Evolutionary conservation across 1,139 yeast genomes (phyloP).

Genomic region (Pichia sp.): DNA sequence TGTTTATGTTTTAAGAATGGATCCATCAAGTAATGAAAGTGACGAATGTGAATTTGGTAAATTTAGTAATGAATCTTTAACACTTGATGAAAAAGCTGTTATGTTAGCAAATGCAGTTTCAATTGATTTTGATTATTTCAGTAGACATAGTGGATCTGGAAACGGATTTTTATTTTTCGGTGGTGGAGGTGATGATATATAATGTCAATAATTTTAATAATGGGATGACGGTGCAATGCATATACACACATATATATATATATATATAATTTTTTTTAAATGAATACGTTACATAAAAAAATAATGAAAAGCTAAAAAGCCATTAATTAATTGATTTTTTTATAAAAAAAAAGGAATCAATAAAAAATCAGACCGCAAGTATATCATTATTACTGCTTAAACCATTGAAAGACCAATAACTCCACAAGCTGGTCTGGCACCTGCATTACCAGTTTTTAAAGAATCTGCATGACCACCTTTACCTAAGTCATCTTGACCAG

Average conservation of each 20-base stretch:
- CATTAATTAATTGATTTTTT: too few species aligned
- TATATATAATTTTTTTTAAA: neutral
- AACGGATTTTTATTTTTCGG: conserved; percentile 36
- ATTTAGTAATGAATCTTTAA: conserved; percentile 33
- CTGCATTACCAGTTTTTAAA: conserved; percentile 96
- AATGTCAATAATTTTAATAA: too few species aligned
- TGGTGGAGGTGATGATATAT: conserved; percentile 16
- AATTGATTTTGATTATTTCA: conserved; percentile 91
- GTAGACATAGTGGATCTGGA: conserved; percentile 60
- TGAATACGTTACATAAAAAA: neutral
- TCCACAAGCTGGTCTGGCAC: conserved; percentile 99
- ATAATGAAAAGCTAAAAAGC: neutral
- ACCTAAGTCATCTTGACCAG: conserved; percentile 93
- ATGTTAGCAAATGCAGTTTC: conserved; percentile 82
- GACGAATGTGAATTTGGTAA: conserved; percentile 37
- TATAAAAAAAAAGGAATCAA: too few species aligned
- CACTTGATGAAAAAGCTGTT: conserved; percentile 79
- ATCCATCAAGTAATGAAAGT: conserved; percentile 55
- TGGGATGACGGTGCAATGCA: too few species aligned
- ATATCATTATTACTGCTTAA: too few species aligned
- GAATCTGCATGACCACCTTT: conserved; percentile 94
- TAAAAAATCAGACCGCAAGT: too few species aligned
- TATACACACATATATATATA: conserved; percentile 33
- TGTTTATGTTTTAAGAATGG: conserved; percentile 80
- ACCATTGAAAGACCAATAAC: conserved; percentile 87